A percentile compares a stretch with the other conserved stretches of the same genome.
phyloP scores from a whole-genome alignment of 2,329 filamentous ascomycete genomes.

The Teratosphaeria zuluensis region DNA sequence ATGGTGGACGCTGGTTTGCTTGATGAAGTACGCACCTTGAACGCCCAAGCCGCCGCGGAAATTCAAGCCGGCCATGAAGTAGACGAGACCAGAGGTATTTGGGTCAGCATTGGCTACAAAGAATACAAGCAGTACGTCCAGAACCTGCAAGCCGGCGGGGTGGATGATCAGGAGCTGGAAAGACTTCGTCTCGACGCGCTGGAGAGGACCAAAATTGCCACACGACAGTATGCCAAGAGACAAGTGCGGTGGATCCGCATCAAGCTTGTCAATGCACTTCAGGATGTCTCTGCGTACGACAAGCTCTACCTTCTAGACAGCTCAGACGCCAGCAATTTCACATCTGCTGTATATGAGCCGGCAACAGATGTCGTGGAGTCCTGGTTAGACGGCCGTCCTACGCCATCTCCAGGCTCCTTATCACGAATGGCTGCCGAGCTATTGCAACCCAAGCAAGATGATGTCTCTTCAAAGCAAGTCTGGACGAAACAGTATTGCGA shows the following conservation, averaged over 20 bases:
- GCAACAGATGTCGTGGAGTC: constrained; percentile 51
- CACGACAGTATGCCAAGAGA: constrained; percentile 74
- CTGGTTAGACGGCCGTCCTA: constrained; percentile 50
- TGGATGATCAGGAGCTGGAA: constrained; percentile 36
- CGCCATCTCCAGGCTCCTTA: constrained; percentile 47
- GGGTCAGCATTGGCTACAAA: constrained; percentile 94
- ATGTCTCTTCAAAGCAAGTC: constrained; percentile 33
- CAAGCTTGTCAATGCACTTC: constrained; percentile 60
- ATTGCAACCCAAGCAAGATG: constrained; percentile 46
- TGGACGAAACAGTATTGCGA: constrained; percentile 56
- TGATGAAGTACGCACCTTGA: constrained; percentile 50
- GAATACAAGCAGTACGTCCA: constrained; percentile 67
- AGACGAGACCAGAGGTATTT: constrained; percentile 76
- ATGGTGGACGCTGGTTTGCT: constrained; percentile 65
- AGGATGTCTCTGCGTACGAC: constrained; percentile 45
- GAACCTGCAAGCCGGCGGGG: constrained; percentile 20
- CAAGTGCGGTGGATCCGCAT: constrained; percentile 81
- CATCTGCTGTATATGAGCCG: constrained; percentile 52
- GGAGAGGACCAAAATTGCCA: constrained; percentile 71
- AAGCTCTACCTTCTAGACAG: constrained; percentile 74
- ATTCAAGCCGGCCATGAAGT: constrained; percentile 40
- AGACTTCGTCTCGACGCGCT: constrained; percentile 51
- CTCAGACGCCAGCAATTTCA: constrained; percentile 56
- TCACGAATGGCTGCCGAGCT: constrained; percentile 48
- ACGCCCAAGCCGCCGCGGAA: constrained; percentile 36